phyloP scores from a whole-genome alignment of 2,329 filamentous ascomycete genomes.

The Calonectria fujianensis region DNA sequence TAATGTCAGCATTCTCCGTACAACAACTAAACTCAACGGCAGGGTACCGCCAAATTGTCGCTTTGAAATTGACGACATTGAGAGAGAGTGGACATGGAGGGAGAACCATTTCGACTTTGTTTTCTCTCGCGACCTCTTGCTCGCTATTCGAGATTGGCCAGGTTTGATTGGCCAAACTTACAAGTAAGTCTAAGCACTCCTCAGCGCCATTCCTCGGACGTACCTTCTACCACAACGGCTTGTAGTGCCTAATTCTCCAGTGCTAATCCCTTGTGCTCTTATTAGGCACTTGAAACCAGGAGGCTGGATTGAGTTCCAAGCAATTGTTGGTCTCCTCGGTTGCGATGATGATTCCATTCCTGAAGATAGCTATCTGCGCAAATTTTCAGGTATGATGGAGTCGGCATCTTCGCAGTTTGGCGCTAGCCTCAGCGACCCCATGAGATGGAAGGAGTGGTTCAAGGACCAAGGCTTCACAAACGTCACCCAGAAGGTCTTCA shows the following conservation, averaged over 20 bases:
- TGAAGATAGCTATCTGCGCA: conserved; percentile 49
- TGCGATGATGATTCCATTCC: conserved; percentile 51
- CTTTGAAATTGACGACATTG: conserved; percentile 63
- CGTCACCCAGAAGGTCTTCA: conserved; percentile 66
- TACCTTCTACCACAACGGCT: background rate
- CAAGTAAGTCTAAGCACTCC: conserved; percentile 46
- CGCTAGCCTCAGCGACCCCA: conserved; percentile 54
- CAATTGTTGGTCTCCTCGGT: conserved; percentile 50
- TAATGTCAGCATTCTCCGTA: background rate
- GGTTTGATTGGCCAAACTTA: conserved; percentile 60
- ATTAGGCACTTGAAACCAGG: conserved; percentile 42
- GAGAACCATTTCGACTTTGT: conserved; percentile 60
- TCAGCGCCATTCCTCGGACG: too few relatives aligned
- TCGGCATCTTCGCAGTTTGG: conserved; percentile 55
- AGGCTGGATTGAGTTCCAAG: conserved; percentile 50
- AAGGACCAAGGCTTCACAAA: conserved; percentile 71
- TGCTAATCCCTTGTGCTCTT: background rate
- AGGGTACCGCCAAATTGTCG: conserved; percentile 62
- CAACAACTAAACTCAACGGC: conserved; percentile 38
- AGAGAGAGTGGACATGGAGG: conserved; percentile 62
- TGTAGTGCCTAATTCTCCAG: background rate
- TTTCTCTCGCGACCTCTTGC: conserved; percentile 56
- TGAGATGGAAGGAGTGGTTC: conserved; percentile 60
- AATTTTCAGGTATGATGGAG: conserved; percentile 55
- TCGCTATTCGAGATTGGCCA: conserved; percentile 57